Evolutionary conservation across 768 basidiomycete genomes (phyloP), one percentile per base, ranked within the genome.

Genomic region (Suillus americanus): DNA sequence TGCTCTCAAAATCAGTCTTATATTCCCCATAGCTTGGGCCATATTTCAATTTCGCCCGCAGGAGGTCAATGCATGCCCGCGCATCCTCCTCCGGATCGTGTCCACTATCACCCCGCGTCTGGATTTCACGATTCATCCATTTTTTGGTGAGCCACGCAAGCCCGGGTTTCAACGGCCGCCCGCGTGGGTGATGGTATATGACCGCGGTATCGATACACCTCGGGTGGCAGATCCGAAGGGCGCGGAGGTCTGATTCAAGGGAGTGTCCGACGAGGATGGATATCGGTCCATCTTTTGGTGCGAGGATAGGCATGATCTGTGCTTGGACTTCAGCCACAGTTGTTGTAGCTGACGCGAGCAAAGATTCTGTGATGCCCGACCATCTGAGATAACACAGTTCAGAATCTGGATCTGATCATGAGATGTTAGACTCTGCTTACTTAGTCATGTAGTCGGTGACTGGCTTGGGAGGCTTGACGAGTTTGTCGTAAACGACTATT

Each of bases 1-100:
- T 91, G 4, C 89, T 87, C 78, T 98, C 95, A 65, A 83, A 84
- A 71, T 96, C 94, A 2, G 85, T 85, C 74, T 88, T 89, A 74
- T 91, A 94, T 74, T 94, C 91, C 5, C 96, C 97, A 73, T 91
- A 98, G 1, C 89, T 90, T 0, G 84, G 82, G 0, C 89, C 94
- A 66, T 87, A 80, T 56, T 87, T 85, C 25, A 97, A 69, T 77
- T 99, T 98, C 72, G 90, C 86, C 71, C 85, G 83, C 25, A 99
- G 73, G 37, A 99, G 79, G 65, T 97, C 95, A 12, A 94, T 68
- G 70, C 95, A 95, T 0, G 96, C 91, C 23, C 89, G 81, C 0
- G 97, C 96, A 69, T 99, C 97, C 73, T 99, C 97, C 70, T 95
- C 93, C 3, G 95, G 94, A 67, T 97, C 92, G 74, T 99, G 97